These are phyloP conservation scores for Vigna radiata DNA, from an alignment of 306 rosid genomes.

Conservation along the genomic window DNA sequence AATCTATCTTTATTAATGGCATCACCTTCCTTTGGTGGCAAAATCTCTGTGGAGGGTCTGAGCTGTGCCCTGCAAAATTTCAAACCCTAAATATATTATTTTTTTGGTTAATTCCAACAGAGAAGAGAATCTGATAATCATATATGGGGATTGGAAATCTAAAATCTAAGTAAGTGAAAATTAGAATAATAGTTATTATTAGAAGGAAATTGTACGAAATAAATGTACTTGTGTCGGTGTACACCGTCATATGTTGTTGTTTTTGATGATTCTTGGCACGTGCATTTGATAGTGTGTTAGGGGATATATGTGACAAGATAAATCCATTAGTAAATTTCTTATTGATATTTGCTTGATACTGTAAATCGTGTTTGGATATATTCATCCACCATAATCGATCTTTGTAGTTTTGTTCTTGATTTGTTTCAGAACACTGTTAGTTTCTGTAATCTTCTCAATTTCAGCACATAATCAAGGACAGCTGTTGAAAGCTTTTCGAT, in stretches of 20 bases:
- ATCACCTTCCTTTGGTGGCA: neutral
- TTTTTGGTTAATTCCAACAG: neutral
- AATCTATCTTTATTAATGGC: conserved; percentile 4
- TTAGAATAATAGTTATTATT: neutral
- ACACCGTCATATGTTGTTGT: neutral
- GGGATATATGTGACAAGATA: neutral
- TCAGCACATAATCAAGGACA: too few relatives aligned
- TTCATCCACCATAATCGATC: neutral
- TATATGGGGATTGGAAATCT: conserved; percentile 1
- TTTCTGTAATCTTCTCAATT: too few relatives aligned
- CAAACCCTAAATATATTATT: neutral
- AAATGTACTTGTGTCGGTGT: conserved; percentile 42
- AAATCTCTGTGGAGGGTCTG: neutral
- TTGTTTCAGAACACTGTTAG: too few relatives aligned
- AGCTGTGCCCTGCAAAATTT: conserved; percentile 2
- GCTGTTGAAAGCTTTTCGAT: too few relatives aligned
- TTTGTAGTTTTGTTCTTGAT: too few relatives aligned
- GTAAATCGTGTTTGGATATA: conserved; percentile 35
- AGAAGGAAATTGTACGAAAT: conserved; percentile 11
- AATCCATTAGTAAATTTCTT: too few relatives aligned
- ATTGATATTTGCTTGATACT: conserved; percentile 21
- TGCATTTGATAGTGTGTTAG: conserved; percentile 37
- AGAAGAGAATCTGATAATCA: neutral
- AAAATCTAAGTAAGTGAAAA: conserved; percentile 28
- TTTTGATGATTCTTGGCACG: conserved; percentile 43